Evolutionary conservation across 1,284 basidiomycete genomes (phyloP), one percentile per base, ranked within the genome.

Genomic region (Leccinum insolens): DNA sequence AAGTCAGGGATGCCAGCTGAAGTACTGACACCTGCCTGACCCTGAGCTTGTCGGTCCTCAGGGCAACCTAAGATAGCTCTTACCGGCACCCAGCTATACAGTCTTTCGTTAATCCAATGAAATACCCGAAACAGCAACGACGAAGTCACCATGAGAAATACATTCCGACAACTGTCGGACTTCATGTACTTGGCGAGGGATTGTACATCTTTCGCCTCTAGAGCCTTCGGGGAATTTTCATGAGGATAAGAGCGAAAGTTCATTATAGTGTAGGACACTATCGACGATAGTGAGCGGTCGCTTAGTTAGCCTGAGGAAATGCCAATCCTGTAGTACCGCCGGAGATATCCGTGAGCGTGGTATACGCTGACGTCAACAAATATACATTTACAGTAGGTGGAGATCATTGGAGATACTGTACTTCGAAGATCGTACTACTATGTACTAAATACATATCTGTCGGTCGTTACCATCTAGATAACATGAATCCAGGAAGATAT

Each of bases 1-100:
- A 93, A 94, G 77, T 94, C 92, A 3, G 92, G 92, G 39, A 94
- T 94, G 2, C 92, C 92, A 71, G 92, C 92, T 44, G 91, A 86
- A 4, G 92, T 93, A 72, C 90, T 92, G 44, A 93, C 84, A 60
- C 91, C 91, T 93, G 66, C 14, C 37, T 12, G 59, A 65, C 58
- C 55, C 7, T 75, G 52, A 72, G 65, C 49, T 22, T 49, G 11
- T 31, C 22, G 4, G 6, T 59, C 39, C 11, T 8, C 34, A 14
- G 6, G 8, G 3, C 25, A 28, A 65, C 17, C 25, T 41, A 41
- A 31, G 39, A 31, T 62, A 41, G 41, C 60, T 76, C 82, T 72
- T 71, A 89, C 89, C 89, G 69, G 89, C 89, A 65, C 89, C 89
- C 15, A 90, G 74, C 89, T 90, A 68, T 49, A 37, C n/a, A 37